Conservation (phyloP, 2,329 filamentous ascomycete species). For the Cladosporium sp. region DNA sequence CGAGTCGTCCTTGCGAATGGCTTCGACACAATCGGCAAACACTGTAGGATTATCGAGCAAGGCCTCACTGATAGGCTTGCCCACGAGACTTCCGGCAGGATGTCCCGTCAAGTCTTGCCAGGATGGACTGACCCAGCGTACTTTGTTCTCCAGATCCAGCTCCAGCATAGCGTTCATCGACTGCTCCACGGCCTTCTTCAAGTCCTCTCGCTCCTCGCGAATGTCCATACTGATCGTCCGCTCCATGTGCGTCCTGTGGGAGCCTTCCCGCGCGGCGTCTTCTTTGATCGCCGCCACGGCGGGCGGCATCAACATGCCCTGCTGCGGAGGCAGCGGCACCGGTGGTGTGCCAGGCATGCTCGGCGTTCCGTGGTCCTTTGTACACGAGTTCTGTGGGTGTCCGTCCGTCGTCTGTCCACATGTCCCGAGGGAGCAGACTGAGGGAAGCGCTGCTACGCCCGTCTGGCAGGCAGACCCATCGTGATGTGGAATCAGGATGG, state of each 20-base stretch:
- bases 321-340: conserved; percentile 23
- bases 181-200: conserved; percentile 93
- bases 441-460: conserved; percentile 19
- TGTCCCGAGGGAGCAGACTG: conserved; percentile 20
- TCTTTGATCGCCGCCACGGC: conserved; percentile 48
- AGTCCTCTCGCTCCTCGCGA: conserved; percentile 86
- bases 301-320: conserved; percentile 44
- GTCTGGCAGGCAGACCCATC: conserved; percentile 21
- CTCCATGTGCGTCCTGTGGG: conserved; percentile 48
- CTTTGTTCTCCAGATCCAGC: conserved; percentile 82
- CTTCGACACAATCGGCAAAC: conserved; percentile 82
- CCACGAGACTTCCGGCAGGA: conserved; percentile 69
- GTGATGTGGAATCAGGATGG: conserved; percentile 22
- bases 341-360: conserved; percentile 27
- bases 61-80: conserved; percentile 76
- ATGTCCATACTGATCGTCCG: conserved; percentile 82
- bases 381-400: conserved; percentile 1
- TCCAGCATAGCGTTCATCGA: conserved; percentile 96
- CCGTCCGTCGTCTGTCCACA: conserved; percentile 16
- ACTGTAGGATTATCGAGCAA: conserved; percentile 77
- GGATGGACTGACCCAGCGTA: conserved; percentile 95
- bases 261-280: conserved; percentile 36
- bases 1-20: conserved; percentile 89
- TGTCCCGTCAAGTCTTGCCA: conserved; percentile 94
- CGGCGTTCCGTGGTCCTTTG: background rate